These are phyloP conservation scores for Globisporangium apiculatum DNA, from an alignment of 352 stramenopile genomes.

Conservation along the genomic window DNA sequence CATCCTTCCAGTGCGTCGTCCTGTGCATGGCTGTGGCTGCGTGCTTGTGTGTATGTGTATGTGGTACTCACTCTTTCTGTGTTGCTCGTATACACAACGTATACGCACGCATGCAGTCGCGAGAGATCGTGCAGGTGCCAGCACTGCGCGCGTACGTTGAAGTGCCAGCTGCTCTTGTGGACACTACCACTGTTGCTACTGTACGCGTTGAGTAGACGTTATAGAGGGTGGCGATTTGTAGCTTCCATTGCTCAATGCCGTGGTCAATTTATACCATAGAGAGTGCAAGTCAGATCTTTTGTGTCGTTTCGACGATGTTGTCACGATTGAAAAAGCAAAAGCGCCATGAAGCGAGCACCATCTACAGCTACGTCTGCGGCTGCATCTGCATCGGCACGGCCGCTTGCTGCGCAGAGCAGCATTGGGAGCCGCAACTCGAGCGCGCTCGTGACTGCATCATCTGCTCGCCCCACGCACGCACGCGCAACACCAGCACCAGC, in stretches of 20 bases:
- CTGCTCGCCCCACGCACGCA: neutral
- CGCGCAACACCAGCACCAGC: neutral
- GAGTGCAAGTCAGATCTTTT: too few relatives aligned
- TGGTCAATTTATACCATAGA: too few relatives aligned
- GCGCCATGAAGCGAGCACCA: neutral
- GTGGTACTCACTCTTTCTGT: neutral
- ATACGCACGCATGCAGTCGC: neutral
- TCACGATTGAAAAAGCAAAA: too few relatives aligned
- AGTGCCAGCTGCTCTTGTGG: neutral
- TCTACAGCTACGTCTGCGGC: neutral
- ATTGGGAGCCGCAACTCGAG: neutral
- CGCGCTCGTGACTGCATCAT: neutral
- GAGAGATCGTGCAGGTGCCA: conserved; percentile 11
- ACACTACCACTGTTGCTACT: neutral
- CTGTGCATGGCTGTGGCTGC: neutral
- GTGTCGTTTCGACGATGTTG: too few relatives aligned
- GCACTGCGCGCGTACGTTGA: conserved; percentile 8
- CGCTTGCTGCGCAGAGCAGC: conserved; percentile 1
- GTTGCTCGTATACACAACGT: neutral
- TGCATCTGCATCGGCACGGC: neutral
- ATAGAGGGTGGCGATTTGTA: neutral
- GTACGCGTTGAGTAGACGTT: neutral
- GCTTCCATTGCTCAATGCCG: too few relatives aligned
- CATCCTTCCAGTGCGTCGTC: conserved; percentile 64
- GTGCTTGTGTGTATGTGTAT: too few relatives aligned